phyloP scores from a whole-genome alignment of 2,329 filamentous ascomycete species.

The Ceratocystis cubensis region DNA sequence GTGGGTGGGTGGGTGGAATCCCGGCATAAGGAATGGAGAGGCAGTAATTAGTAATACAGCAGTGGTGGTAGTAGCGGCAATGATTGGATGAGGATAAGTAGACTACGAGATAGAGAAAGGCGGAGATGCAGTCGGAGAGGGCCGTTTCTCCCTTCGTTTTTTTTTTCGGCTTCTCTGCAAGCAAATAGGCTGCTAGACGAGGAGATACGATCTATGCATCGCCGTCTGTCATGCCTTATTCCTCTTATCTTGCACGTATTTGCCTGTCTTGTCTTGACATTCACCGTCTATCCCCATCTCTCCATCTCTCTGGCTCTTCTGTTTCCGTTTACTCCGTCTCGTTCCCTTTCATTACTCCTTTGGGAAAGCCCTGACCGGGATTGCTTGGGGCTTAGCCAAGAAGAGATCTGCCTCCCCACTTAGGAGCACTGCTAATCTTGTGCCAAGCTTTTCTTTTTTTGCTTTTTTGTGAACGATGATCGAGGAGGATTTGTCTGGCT shows the following conservation, averaged over 20 bases:
- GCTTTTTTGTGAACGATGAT: neutral
- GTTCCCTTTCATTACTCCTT: neutral
- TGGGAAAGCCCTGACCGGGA: neutral
- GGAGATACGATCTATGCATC: too few species aligned
- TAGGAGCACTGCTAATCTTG: conserved; percentile 1
- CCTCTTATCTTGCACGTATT: neutral
- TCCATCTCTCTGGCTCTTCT: neutral
- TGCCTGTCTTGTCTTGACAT: neutral
- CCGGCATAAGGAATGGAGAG: too few species aligned
- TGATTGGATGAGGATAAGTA: too few species aligned
- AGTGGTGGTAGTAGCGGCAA: too few species aligned
- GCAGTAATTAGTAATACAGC: too few species aligned
- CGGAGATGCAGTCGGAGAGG: too few species aligned
- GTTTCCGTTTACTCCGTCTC: neutral
- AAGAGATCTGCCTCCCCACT: neutral
- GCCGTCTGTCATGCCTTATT: too few species aligned
- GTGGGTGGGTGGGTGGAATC: too few species aligned
- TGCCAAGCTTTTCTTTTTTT: neutral
- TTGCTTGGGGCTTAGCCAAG: conserved; percentile 2
- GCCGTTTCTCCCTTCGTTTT: too few species aligned
- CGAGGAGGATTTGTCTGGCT: neutral
- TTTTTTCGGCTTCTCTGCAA: too few species aligned
- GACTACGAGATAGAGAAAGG: too few species aligned
- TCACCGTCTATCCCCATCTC: neutral
- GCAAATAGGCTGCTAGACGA: too few species aligned